Base-by-base conservation (phyloP, 192 early-diverging fungal species). In the Backusella luteola region DNA sequence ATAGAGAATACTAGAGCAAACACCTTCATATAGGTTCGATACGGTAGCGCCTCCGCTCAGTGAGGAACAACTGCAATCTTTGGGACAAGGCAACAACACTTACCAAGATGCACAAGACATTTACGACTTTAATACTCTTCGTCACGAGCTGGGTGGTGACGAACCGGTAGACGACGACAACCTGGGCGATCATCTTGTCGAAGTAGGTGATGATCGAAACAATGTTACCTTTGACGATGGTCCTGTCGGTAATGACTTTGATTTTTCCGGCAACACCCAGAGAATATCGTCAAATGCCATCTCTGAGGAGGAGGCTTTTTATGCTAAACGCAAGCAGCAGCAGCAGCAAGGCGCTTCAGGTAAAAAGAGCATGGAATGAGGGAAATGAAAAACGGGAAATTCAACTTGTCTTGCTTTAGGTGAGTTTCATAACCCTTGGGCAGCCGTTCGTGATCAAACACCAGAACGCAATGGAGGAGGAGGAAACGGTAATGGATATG, bases 291-390 rank as follows among this genome's bases (percentile, higher is more conserved):
- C 56, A 59, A 23, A 9, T 26, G 12, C 56, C 7, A 59, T 59
- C 56, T 59, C 56, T 59, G 56, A 59, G 11, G 56, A 59, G 23
- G 56, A 71, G 42, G 69, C 69, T 17, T 71, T 71, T 71, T 59
- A 59, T 59, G 56, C 56, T 29, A 59, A 26, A 12, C 56, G 23
- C 14, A 59, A 59, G 53, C 53, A 59, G 23, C 56, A 23, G 11
- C 56, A 59, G 12, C 56, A 32, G 32, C 32, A 59, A 59, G 56
- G 56, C 56, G 23, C 56, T 29, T 59, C 56, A 59, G 23, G 56
- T 59, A 59, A 59, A 26, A 4, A 11, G 7, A 6, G n/a, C 11
- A 9, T 56, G 53, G 8, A 23, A 23, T 26, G 19, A 14, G 42
- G 14, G 12, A 21, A 21, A 53, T 21, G 21, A 8, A 53, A 8